Conservation (phyloP, 805 yeast genomes). For the Isabelozyma pseudorhagii region DNA sequence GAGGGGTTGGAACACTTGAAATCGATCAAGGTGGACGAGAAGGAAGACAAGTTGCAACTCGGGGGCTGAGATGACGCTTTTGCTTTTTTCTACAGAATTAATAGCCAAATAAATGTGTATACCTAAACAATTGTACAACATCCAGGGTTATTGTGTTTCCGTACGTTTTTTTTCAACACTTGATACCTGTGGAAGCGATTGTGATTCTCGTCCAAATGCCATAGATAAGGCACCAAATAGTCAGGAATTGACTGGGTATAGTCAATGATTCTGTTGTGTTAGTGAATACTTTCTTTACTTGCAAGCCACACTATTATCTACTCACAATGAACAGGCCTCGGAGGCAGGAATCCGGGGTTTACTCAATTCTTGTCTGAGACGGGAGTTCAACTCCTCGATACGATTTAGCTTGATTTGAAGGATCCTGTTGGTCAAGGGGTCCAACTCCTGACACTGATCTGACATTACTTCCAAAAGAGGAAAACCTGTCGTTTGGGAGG, state of each 20-base stretch:
- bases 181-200: conserved; percentile 31
- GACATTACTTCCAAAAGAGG: neutral
- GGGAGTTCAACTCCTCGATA: conserved; percentile 53
- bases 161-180: conserved; percentile 7
- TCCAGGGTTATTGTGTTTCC: conserved; percentile 4
- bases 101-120: neutral
- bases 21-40: conserved; percentile 44
- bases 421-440: conserved; percentile 33
- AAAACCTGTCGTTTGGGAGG: neutral
- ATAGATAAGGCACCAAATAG: conserved; percentile 42
- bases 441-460: neutral
- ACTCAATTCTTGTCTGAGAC: conserved; percentile 48
- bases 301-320: conserved; percentile 1
- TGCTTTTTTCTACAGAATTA: too few species aligned
- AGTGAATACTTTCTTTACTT: neutral
- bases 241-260: conserved; percentile 44
- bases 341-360: conserved; percentile 64
- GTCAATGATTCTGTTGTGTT: conserved; percentile 32
- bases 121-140: conserved; percentile 31
- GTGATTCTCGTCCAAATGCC: conserved; percentile 34
- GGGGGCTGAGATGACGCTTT: conserved; percentile 28
- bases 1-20: conserved; percentile 39
- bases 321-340: conserved; percentile 49
- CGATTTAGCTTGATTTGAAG: conserved; percentile 58
- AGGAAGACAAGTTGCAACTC: conserved; percentile 42